Conservation (phyloP, 371 early-diverging fungal genomes). For the Smittium culicis region DNA sequence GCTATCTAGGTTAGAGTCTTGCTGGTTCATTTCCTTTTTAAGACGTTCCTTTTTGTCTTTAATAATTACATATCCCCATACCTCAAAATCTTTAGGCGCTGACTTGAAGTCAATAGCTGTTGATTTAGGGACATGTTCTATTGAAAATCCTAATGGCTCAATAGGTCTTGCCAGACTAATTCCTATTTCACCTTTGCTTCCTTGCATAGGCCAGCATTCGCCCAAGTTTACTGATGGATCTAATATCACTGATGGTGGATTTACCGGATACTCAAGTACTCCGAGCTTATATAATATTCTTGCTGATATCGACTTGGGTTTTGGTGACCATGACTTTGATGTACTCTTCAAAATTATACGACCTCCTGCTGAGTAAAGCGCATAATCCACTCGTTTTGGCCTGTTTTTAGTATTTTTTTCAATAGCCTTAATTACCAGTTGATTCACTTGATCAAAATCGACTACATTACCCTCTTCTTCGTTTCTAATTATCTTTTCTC, state of each 20-base stretch:
- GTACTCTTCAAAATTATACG: slow-evolving; percentile 44
- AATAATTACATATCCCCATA: slow-evolving; percentile 44
- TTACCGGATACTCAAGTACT: slow-evolving; percentile 21
- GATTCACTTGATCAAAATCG: neutral
- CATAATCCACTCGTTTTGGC: slow-evolving; percentile 47
- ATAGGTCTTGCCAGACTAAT: slow-evolving; percentile 42
- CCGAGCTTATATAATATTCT: slow-evolving; percentile 18
- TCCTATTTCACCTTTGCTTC: slow-evolving; percentile 43
- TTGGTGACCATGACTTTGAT: slow-evolving; percentile 34
- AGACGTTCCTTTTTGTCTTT: slow-evolving; percentile 2
- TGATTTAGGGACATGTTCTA: slow-evolving; percentile 48
- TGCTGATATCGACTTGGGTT: slow-evolving; percentile 20
- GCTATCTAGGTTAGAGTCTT: neutral
- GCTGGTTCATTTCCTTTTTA: neutral
- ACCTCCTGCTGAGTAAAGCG: slow-evolving; percentile 47
- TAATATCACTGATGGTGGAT: slow-evolving; percentile 35
- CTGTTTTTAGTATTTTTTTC: neutral
- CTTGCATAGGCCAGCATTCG: slow-evolving; percentile 61
- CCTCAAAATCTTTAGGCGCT: slow-evolving; percentile 48
- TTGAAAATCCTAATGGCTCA: slow-evolving; percentile 41
- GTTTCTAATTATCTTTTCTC: neutral
- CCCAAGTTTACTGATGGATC: slow-evolving; percentile 42
- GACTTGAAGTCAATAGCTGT: slow-evolving; percentile 39
- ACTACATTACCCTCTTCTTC: neutral
- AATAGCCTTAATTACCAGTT: neutral